These are phyloP conservation scores for Zarea fungicola DNA, from an alignment of 2,329 filamentous ascomycete genomes.

Conservation along the genomic window DNA sequence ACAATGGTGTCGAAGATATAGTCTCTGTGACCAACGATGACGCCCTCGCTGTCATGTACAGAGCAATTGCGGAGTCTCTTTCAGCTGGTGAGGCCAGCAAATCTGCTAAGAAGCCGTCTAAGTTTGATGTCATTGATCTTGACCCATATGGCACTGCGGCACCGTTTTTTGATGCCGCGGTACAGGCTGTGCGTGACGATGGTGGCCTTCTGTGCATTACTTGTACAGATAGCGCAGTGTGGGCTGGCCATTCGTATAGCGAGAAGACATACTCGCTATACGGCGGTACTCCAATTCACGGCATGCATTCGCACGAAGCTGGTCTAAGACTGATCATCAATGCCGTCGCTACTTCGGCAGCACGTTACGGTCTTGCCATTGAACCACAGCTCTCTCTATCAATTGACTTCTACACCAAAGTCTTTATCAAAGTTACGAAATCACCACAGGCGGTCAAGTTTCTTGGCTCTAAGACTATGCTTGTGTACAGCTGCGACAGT, in stretches of 20 bases:
- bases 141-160: constrained; percentile 94
- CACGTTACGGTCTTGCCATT: constrained; percentile 79
- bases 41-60: constrained; percentile 89
- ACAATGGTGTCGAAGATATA: constrained; percentile 69
- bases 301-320: constrained; percentile 79
- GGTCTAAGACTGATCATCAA: constrained; percentile 83
- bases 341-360: constrained; percentile 72
- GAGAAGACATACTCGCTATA: constrained; percentile 96
- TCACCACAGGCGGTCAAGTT: constrained; percentile 87
- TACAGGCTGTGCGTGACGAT: constrained; percentile 77
- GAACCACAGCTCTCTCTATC: constrained; percentile 89
- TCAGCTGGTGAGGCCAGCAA: constrained; percentile 36
- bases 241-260: constrained; percentile 87
- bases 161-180: constrained; percentile 83
- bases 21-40: constrained; percentile 74
- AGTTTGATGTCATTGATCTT: constrained; percentile 92
- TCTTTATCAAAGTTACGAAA: constrained; percentile 78
- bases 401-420: constrained; percentile 89
- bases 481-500: constrained; percentile 83
- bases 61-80: constrained; percentile 51
- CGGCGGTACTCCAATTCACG: constrained; percentile 82
- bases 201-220: constrained; percentile 91
- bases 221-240: constrained; percentile 93
- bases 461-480: constrained; percentile 83
- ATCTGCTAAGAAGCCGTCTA: constrained; percentile 36